phyloP scores from a whole-genome alignment of 768 basidiomycete genomes.

The Ramaria sp. region DNA sequence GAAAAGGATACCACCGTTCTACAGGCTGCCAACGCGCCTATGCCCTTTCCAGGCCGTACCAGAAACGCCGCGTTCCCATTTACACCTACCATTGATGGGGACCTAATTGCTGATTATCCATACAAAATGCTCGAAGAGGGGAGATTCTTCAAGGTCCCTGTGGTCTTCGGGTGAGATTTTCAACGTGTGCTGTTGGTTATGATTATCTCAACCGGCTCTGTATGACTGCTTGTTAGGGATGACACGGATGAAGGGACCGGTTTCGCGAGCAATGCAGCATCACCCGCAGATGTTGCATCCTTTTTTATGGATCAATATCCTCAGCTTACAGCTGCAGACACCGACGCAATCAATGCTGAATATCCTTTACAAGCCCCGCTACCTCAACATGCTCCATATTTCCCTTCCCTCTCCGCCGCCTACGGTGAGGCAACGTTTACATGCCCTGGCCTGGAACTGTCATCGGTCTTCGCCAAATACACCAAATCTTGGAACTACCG shows the following conservation, averaged over 20 bases:
- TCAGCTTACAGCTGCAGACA: background rate
- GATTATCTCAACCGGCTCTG: background rate
- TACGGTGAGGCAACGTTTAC: slow-evolving; percentile 6
- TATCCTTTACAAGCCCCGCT: slow-evolving; percentile 1
- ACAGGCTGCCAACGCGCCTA: slow-evolving; percentile 23
- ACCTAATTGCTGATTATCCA: slow-evolving; percentile 3
- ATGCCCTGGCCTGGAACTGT: slow-evolving; percentile 5
- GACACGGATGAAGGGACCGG: slow-evolving; percentile 10
- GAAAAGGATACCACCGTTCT: slow-evolving; percentile 22
- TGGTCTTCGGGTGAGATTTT: slow-evolving; percentile 6
- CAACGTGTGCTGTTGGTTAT: background rate
- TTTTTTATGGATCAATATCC: slow-evolving; percentile 8
- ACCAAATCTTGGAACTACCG: slow-evolving; percentile 8
- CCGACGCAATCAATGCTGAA: background rate
- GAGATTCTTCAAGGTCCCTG: slow-evolving; percentile 8
- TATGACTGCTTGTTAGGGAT: slow-evolving; percentile 3
- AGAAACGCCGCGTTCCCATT: slow-evolving; percentile 20
- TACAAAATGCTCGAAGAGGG: slow-evolving; percentile 7
- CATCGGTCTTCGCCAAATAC: background rate
- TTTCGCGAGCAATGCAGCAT: slow-evolving; percentile 7
- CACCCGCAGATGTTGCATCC: slow-evolving; percentile 1
- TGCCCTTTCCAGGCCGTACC: slow-evolving; percentile 19
- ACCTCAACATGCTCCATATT: background rate
- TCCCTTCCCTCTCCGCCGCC: slow-evolving; percentile 2
- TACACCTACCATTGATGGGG: slow-evolving; percentile 25